Conservation (phyloP, 164 flowering plant species). For the Sextonia rubra region DNA sequence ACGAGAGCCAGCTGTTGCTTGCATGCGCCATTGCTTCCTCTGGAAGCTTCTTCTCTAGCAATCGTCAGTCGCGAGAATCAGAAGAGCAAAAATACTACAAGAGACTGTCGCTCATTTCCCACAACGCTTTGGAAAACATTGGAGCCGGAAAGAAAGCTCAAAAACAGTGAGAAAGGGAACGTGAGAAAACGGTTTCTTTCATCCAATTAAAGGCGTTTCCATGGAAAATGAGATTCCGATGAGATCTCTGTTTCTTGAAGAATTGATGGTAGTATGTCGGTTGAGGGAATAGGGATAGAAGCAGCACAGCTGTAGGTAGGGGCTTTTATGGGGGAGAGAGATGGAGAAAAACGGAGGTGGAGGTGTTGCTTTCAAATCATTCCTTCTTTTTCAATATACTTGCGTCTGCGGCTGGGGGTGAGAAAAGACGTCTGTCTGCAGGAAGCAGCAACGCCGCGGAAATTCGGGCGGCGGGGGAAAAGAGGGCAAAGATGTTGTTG, state of each 20-base stretch:
- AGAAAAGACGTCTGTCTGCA: background rate
- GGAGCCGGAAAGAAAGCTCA: no score
- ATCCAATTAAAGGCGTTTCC: background rate
- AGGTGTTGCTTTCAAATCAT: constrained; percentile 4
- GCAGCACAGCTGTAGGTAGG: background rate
- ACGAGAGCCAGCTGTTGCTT: constrained; percentile 64
- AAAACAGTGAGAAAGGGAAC: background rate
- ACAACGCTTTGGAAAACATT: background rate
- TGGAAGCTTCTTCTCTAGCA: background rate
- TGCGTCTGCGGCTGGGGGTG: no score
- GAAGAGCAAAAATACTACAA: no score
- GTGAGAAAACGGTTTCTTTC: no score
- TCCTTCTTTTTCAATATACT: constrained; percentile 20
- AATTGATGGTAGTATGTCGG: background rate
- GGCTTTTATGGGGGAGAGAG: constrained; percentile 3
- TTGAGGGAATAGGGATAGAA: no score
- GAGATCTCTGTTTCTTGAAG: background rate
- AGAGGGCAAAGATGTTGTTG: constrained; percentile 8
- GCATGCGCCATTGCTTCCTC: constrained; percentile 44
- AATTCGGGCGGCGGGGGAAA: constrained; percentile 43
- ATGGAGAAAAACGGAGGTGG: constrained; percentile 15
- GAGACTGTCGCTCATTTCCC: background rate
- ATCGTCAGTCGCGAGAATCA: background rate
- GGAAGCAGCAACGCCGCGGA: constrained; percentile 46
- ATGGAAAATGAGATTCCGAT: no score